Evolutionary conservation across 1,284 basidiomycete genomes (phyloP), one percentile per base, ranked within the genome.

Genomic region (Pterulicium gracile): DNA sequence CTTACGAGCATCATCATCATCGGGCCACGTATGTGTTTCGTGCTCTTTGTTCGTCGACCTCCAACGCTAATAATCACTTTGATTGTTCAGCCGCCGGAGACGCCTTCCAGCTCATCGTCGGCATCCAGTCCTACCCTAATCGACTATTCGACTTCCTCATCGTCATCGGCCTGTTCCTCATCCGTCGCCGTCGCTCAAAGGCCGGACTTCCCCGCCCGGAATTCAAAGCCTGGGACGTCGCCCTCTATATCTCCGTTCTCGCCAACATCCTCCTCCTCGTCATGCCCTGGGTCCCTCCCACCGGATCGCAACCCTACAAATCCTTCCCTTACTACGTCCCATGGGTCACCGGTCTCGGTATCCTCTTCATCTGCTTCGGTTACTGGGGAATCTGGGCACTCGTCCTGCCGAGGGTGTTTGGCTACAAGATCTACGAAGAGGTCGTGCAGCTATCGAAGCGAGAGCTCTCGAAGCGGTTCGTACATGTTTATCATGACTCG

Each of bases 1-100:
- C 54, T 76, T 10, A 72, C 73, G 0, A 57, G 70, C n/a, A 65
- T 77, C 51, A 67, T 79, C 43, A 71, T 80, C 52, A 56, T 77
- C 19, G 70, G 65, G 0, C 70, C 72, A 15, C 77, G 44, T 46
- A 14, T 18, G 44, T 46, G 5, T 7, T 40, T 36, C 40, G 15
- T 12, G 3, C 4, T 4, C 15, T 13, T 4, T n/a, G n/a, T 18
- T 40, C 15, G 10, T 17, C 18, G 3, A 20, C n/a, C 7, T 23
- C 7, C 22, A 1, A 13, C 15, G 10, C 19, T n/a, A 3, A 17
- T 23, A 14, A 5, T 18, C 19, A 10, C 27, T 10, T 15, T 34
- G 10, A 15, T 34, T 15, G 27, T 20, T n/a, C 21, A 46, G 44
- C 75, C 1, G 64, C 72, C 18, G 71, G 70, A 41, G 73, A 75